Evolutionary conservation across 2,329 filamentous ascomycete genomes (phyloP), one percentile per base, ranked within the genome.

Genomic region (Fulvia fulva): DNA sequence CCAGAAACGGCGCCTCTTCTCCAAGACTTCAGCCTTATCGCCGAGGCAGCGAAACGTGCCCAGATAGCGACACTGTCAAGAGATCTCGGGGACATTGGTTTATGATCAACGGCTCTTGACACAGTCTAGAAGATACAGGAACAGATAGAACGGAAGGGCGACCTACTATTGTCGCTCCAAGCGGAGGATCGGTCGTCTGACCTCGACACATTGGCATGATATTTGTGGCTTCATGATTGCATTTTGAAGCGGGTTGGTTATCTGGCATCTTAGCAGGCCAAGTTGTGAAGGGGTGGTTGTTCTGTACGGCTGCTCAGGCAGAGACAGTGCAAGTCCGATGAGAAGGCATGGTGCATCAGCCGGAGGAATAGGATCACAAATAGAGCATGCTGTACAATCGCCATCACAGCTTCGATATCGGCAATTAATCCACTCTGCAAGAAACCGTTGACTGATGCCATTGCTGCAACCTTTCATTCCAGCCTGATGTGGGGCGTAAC

Each of bases 21-120:
- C 60, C 85, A 87, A 68, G 88, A 96, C 74, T 90, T 93, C 70
- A 93, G 84, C 58, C 83, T 97, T 28, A 83, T 97, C 44, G 92
- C 92, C 34, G 93, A 97, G 78, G 93, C 93, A 1, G 93, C 91
- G 45, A 96, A 96, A 76, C 82, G 92, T 44, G 93, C 93, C 9
- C 91, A 97, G 75, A 89, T 97, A 81, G 90, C 90, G 44, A 86
- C 91, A 69, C 79, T 97, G 72, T 89, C 92, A 81, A 83, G 92
- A 62, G 93, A 97, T 74, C 82, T 97, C 70, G 91, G 90, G 69
- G 84, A 86, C 63, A 82, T 89, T 69, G 84, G 83, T 54, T 55
- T 72, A 41, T 71, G 55, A 63, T 41, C 37, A 28, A 34, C 25
- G 6, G 28, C 21, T 26, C 49, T 34, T 28, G 49, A 51, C 28